phyloP scores from a whole-genome alignment of 768 basidiomycete species.

The Collybiopsis luxurians region DNA sequence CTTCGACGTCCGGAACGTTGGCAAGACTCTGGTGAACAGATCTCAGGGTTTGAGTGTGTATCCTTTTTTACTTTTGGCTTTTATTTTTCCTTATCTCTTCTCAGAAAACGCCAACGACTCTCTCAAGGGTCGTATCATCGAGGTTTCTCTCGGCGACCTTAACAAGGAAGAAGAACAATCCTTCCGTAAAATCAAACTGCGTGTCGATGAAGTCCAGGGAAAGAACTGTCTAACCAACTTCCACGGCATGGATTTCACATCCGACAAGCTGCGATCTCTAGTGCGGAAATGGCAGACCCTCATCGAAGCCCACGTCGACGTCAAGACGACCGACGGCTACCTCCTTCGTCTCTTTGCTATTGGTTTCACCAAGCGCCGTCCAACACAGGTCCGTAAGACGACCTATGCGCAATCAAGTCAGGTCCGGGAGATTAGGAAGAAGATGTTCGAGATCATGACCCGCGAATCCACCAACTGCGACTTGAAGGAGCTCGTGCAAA shows the following conservation, averaged over 20 bases:
- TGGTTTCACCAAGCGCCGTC: conserved; percentile 97
- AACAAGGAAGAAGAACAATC: conserved; percentile 99
- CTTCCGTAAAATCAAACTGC: conserved; percentile 99
- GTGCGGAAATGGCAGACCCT: conserved; percentile 99
- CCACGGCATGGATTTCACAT: conserved; percentile 99
- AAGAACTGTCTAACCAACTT: conserved; percentile 99
- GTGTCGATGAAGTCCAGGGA: conserved; percentile 94
- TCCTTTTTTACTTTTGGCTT: neutral
- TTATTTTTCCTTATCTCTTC: conserved; percentile 11
- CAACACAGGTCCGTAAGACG: conserved; percentile 96
- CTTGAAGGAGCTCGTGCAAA: conserved; percentile 97
- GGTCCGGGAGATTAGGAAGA: conserved; percentile 95
- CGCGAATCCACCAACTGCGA: conserved; percentile 94
- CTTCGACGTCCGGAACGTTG: conserved; percentile 95
- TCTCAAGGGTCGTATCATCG: conserved; percentile 93
- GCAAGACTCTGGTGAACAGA: conserved; percentile 98
- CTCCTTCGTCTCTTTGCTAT: conserved; percentile 98
- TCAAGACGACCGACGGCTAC: conserved; percentile 99
- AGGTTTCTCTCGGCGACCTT: conserved; percentile 94
- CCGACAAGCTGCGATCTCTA: conserved; percentile 98
- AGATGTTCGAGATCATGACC: conserved; percentile 99
- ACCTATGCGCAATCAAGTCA: conserved; percentile 96
- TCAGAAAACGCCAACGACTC: conserved; percentile 98
- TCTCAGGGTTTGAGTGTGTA: conserved; percentile 95
- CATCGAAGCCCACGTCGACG: conserved; percentile 98